These are phyloP conservation scores for Debaryomyces coudertii DNA, from an alignment of 1,139 yeast species.

Conservation along the genomic window DNA sequence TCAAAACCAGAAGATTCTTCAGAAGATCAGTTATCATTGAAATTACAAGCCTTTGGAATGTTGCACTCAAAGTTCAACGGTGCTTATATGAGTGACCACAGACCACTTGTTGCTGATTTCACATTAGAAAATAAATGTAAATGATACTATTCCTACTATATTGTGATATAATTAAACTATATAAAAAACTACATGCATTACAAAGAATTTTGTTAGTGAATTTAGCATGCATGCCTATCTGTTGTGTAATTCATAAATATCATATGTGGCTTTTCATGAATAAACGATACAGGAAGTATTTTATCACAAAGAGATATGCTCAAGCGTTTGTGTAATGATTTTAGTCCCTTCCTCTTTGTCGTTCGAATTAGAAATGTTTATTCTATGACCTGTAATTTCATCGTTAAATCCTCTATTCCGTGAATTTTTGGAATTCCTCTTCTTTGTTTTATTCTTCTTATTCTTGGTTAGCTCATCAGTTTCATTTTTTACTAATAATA, in stretches of 20 bases:
- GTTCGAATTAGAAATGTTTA: neutral
- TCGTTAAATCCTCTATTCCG: neutral
- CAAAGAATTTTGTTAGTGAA: too few relatives aligned
- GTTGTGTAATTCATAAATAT: too few relatives aligned
- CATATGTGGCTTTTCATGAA: too few relatives aligned
- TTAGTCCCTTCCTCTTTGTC: neutral
- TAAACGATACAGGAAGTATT: too few relatives aligned
- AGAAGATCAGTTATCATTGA: slow-evolving; percentile 22
- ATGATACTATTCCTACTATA: neutral
- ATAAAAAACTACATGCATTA: neutral
- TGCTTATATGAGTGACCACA: slow-evolving; percentile 53
- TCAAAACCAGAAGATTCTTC: slow-evolving; percentile 10
- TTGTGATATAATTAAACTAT: neutral
- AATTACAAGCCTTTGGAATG: slow-evolving; percentile 43
- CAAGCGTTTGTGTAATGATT: neutral
- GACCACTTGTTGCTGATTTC: slow-evolving; percentile 56
- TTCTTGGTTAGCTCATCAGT: neutral
- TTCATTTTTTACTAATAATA: neutral
- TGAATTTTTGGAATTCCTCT: neutral
- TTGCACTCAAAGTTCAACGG: slow-evolving; percentile 50
- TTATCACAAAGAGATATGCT: neutral
- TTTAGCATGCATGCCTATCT: too few relatives aligned
- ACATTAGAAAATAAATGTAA: slow-evolving; percentile 18
- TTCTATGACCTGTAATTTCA: neutral
- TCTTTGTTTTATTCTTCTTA: neutral